These are phyloP conservation scores for Fraxinus xanthoxyloides DNA, from an alignment of 305 asterid genomes.

Conservation along the genomic window DNA sequence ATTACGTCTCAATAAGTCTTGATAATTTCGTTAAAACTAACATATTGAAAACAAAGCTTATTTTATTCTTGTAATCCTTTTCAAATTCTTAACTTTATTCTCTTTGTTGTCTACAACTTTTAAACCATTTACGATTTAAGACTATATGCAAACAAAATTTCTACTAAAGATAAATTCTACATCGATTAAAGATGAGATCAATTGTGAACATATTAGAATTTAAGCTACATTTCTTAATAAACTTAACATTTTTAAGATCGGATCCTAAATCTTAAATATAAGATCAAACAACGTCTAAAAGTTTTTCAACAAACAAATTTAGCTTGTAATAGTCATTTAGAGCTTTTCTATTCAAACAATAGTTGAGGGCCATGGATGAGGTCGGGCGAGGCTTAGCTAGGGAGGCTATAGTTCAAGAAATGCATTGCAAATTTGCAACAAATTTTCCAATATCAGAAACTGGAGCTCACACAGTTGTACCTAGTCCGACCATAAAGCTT, in stretches of 20 bases:
- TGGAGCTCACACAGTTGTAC: background rate
- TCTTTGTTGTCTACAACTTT: background rate
- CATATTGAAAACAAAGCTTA: background rate
- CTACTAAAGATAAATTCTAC: too few relatives aligned
- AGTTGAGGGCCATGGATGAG: background rate
- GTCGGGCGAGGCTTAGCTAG: background rate
- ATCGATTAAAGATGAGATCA: background rate
- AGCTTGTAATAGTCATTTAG: background rate
- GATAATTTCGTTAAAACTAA: background rate
- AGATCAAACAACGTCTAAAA: background rate
- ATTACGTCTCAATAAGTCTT: background rate
- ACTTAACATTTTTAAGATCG: too few relatives aligned
- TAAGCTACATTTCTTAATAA: too few relatives aligned
- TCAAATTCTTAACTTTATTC: background rate
- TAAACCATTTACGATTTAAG: background rate
- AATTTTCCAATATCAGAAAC: background rate
- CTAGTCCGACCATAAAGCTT: background rate
- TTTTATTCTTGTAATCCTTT: background rate
- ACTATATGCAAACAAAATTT: background rate
- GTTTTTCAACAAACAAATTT: background rate
- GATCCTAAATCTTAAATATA: too few relatives aligned
- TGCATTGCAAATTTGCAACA: background rate
- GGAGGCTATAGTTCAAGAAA: background rate
- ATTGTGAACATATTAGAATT: too few relatives aligned
- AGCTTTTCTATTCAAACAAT: background rate